Evolutionary conservation across 208 protist genomes (phyloP).

Genomic region (Leptomonas seymouri): DNA sequence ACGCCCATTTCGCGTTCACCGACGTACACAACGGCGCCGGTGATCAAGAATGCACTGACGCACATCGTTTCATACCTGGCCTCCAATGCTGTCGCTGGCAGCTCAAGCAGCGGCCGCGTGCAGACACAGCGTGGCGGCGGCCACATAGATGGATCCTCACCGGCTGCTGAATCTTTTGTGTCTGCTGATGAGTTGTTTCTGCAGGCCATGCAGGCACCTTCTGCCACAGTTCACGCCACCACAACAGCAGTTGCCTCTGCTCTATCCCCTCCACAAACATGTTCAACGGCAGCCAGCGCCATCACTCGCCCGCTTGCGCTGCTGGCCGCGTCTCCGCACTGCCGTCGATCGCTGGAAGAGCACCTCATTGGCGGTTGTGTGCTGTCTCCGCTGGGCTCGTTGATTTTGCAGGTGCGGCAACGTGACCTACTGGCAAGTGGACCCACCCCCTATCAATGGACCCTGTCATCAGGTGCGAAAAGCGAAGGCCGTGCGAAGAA

Average conservation of each 20-base stretch:
- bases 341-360: constrained; percentile 42
- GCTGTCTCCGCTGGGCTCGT: constrained; percentile 38
- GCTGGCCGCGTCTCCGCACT: constrained; percentile 35
- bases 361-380: constrained; percentile 41
- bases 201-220: neutral
- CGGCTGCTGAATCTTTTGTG: neutral
- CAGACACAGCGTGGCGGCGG: neutral
- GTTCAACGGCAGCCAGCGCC: neutral
- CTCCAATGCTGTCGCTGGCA: neutral
- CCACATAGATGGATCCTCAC: neutral
- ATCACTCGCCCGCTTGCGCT: constrained; percentile 47
- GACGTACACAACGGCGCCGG: too few species aligned
- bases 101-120: neutral
- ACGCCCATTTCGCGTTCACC: too few species aligned
- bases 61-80: constrained; percentile 1
- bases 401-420: constrained; percentile 40
- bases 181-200: neutral
- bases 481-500: neutral
- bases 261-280: neutral
- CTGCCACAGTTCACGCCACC: neutral
- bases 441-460: neutral
- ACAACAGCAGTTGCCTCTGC: neutral
- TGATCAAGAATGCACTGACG: too few species aligned
- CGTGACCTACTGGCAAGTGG: neutral
- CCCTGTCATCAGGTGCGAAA: neutral